phyloP scores from a whole-genome alignment of 2,329 filamentous ascomycete genomes.

The Phyllosticta capitalensis region DNA sequence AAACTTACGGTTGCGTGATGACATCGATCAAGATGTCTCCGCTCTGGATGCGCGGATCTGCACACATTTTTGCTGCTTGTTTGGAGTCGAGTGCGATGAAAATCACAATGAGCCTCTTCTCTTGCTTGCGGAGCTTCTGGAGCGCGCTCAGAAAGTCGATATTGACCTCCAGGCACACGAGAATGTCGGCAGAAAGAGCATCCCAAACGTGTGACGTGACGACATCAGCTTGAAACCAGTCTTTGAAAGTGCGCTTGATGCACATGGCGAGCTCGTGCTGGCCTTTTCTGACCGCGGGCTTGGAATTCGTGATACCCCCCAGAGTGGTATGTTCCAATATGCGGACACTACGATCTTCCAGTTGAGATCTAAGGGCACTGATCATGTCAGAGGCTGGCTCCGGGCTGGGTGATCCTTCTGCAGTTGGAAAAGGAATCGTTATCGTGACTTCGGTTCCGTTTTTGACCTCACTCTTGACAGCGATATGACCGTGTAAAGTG shows the following conservation, averaged over 20 bases:
- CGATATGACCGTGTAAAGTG: conserved; percentile 9
- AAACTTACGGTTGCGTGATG: conserved; percentile 25
- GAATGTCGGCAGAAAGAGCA: conserved; percentile 16
- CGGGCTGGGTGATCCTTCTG: background rate
- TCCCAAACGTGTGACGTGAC: background rate
- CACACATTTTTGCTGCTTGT: conserved; percentile 24
- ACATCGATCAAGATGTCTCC: conserved; percentile 25
- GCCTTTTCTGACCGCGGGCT: background rate
- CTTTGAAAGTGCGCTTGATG: conserved; percentile 16
- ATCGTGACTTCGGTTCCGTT: conserved; percentile 12
- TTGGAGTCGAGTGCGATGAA: conserved; percentile 25
- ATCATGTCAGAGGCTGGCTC: background rate
- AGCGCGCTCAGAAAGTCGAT: conserved; percentile 23
- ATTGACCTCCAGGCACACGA: conserved; percentile 25
- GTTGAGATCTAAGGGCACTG: background rate
- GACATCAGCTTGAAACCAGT: conserved; percentile 8
- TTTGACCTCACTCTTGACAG: conserved; percentile 9
- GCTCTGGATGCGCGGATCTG: conserved; percentile 21
- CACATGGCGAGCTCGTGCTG: conserved; percentile 14
- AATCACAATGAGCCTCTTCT: conserved; percentile 17
- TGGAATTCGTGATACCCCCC: background rate
- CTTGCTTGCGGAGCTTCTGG: background rate
- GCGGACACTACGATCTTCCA: conserved; percentile 13
- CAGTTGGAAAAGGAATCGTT: background rate
- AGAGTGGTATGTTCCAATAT: conserved; percentile 16